These are phyloP conservation scores for Fusarium lyarnte DNA, from an alignment of 2,329 filamentous ascomycete genomes.

Conservation along the genomic window DNA sequence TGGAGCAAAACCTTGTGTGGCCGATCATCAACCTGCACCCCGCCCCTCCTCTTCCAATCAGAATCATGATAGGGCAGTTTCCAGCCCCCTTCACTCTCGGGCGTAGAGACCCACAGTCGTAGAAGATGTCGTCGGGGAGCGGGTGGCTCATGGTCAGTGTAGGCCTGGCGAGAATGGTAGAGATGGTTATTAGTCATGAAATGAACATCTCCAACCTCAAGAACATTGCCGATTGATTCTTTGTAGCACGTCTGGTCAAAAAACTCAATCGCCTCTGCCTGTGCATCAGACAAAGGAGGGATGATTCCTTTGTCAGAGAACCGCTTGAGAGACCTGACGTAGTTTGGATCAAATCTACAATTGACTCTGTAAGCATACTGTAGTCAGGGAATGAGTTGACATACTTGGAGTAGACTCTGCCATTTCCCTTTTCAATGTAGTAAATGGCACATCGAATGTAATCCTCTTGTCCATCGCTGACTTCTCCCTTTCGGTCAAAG, in stretches of 20 bases:
- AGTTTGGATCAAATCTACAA: constrained; percentile 76
- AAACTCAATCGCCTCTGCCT: constrained; percentile 65
- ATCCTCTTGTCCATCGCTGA: constrained; percentile 75
- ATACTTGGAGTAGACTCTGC: constrained; percentile 68
- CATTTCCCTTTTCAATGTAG: constrained; percentile 73
- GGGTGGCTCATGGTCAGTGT: constrained; percentile 71
- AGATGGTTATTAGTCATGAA: constrained; percentile 82
- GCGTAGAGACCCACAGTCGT: constrained; percentile 82
- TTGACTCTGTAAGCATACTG: background rate
- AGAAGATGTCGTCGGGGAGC: constrained; percentile 80
- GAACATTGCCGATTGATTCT: constrained; percentile 80
- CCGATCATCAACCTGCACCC: constrained; percentile 46
- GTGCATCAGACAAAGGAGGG: constrained; percentile 53
- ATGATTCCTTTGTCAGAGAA: constrained; percentile 22
- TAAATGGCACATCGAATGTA: constrained; percentile 78
- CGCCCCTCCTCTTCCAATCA: constrained; percentile 82
- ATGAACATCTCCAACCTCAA: constrained; percentile 87
- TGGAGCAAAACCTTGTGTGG: constrained; percentile 17
- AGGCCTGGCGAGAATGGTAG: constrained; percentile 81
- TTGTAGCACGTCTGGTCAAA: constrained; percentile 76
- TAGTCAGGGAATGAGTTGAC: accelerated
- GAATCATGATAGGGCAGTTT: constrained; percentile 81
- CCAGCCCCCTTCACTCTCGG: constrained; percentile 84
- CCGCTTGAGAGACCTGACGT: constrained; percentile 56
- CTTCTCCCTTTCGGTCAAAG: constrained; percentile 90